These are phyloP conservation scores for Marchantia polymorpha DNA, from an alignment of 225 moss, liverwort and hornwort genomes.

Conservation along the genomic window DNA sequence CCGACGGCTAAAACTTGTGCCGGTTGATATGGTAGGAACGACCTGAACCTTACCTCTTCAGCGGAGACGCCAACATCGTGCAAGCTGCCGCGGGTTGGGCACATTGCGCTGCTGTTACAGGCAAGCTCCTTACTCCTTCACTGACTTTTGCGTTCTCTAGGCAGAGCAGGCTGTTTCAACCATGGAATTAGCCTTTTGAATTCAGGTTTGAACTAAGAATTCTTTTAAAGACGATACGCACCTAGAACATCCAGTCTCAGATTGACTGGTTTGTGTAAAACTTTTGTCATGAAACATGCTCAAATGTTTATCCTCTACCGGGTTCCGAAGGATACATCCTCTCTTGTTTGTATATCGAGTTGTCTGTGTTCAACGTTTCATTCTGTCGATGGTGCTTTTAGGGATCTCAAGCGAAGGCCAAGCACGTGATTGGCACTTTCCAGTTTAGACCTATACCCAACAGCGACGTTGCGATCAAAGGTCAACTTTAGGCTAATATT, in stretches of 20 bases:
- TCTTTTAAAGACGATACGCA: no score
- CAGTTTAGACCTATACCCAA: neutral
- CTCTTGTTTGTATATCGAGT: neutral
- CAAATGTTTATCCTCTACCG: no score
- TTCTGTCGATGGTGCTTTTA: neutral
- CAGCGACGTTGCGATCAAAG: neutral
- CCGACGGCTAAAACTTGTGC: neutral
- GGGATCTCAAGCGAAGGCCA: neutral
- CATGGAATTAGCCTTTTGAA: no score
- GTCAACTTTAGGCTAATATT: neutral
- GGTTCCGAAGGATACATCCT: no score
- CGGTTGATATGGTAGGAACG: constrained; percentile 52
- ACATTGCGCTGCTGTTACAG: constrained; percentile 87
- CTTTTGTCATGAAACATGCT: no score
- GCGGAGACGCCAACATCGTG: constrained; percentile 55
- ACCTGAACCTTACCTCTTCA: constrained; percentile 63
- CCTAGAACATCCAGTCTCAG: no score
- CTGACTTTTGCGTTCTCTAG: neutral
- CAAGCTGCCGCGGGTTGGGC: constrained; percentile 96
- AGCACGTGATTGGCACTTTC: neutral
- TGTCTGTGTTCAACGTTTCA: neutral
- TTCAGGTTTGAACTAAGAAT: no score
- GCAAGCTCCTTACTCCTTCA: constrained; percentile 27
- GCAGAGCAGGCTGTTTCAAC: neutral
- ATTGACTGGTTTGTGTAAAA: no score